Evolutionary conservation across 1,139 yeast genomes (phyloP), one percentile per base, ranked within the genome.

Genomic region (Kodamaea suecica): DNA sequence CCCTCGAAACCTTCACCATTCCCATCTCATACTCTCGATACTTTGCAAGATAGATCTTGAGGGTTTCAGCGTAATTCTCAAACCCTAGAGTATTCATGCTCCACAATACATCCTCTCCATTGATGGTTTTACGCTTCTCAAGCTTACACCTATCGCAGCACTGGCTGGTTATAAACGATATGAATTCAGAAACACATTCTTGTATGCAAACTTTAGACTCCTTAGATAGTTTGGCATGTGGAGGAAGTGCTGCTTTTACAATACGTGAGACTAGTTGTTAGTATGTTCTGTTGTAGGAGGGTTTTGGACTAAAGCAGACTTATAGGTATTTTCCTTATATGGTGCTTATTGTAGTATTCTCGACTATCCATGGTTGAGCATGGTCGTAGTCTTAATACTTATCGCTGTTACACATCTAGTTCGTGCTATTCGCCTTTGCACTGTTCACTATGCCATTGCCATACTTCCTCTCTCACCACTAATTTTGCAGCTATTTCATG

Each of bases 31-130:
- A 35, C 35, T 69, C 71, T 39, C 87, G 59, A 51, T 79, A 80
- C 52, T 80, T 80, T 29, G 87, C 83, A 42, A 80, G 61, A 50
- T 80, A 80, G 25, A 80, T 80, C 53, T 80, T 80, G 44, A 80
- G 66, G 7, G 80, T 82, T 53, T 80, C 87, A 7, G 85, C 78
- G 52, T 80, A 80, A 49, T 80, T 80, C 49, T 80, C 87, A 56
- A 80, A 80, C 19, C 87, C 87, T 30, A 80, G 67, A 33, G 79
- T 75, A 39, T 76, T 73, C 84, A 80, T 76, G 15, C 84, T 80
- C 55, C 73, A 80, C 41, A 80, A 59, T 15, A 80, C 73, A 48
- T 80, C 87, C 53, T 80, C 87, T 12, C 87, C 87, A 50, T 80
- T 80, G 29, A 80, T 74, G 2, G 87, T 80, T 50, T 80, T 80